Percentiles rank a stretch among this genome's conserved stretches.
Evolutionary conservation across 371 early-diverging fungal genomes (phyloP).

Genomic region (Batkoa obscura): DNA sequence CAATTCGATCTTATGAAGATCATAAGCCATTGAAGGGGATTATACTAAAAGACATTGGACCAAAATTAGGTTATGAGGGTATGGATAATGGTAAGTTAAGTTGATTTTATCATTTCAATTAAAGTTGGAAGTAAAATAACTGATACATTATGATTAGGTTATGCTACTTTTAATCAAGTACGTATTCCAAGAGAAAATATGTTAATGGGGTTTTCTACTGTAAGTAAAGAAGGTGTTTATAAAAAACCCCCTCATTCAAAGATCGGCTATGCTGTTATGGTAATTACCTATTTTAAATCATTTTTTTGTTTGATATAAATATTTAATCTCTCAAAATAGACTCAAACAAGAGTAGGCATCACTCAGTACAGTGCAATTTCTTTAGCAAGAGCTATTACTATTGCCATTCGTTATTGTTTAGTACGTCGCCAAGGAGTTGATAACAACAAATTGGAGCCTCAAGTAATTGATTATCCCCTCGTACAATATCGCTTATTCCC

Average conservation of each 20-base stretch:
- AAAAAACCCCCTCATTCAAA: conserved; percentile 51
- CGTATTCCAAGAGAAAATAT: conserved; percentile 64
- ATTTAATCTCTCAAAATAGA: conserved; percentile 40
- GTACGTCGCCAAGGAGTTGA: conserved; percentile 63
- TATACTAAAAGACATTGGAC: conserved; percentile 76
- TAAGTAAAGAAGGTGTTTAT: conserved; percentile 50
- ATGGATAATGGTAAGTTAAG: conserved; percentile 68
- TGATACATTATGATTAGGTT: conserved; percentile 72
- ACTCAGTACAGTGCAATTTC: conserved; percentile 24
- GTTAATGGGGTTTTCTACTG: conserved; percentile 57
- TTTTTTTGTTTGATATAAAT: conserved; percentile 27
- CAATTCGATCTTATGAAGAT: conserved; percentile 54
- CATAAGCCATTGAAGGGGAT: conserved; percentile 65
- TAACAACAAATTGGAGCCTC: conserved; percentile 37
- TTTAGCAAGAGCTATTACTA: conserved; percentile 52
- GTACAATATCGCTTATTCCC: conserved; percentile 64
- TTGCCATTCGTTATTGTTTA: conserved; percentile 57
- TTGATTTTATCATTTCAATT: neutral
- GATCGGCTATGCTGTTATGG: conserved; percentile 66
- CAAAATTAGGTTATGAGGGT: conserved; percentile 64
- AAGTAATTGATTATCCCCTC: conserved; percentile 58
- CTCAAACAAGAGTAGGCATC: conserved; percentile 39
- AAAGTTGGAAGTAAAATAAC: conserved; percentile 34
- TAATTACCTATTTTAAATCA: conserved; percentile 46
- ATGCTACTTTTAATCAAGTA: conserved; percentile 51